Conservation (phyloP, 2,329 filamentous ascomycete species). For the Arachnopeziza araneosa region DNA sequence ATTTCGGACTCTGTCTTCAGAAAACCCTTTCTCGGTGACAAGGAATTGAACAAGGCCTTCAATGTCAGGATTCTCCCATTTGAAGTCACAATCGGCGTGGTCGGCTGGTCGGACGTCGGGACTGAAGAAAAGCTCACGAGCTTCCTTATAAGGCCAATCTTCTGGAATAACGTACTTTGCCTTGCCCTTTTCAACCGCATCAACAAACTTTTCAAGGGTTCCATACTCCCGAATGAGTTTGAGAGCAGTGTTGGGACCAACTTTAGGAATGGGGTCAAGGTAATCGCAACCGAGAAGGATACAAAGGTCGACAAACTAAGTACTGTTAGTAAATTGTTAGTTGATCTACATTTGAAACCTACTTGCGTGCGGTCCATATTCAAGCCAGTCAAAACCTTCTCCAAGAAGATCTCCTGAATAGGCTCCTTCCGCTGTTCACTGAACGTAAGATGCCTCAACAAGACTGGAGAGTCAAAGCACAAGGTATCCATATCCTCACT, state of each 20-base stretch:
- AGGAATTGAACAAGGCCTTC: constrained; percentile 87
- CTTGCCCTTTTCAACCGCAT: constrained; percentile 67
- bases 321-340: neutral
- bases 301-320: constrained; percentile 91
- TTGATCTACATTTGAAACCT: constrained; percentile 19
- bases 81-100: constrained; percentile 87
- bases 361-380: constrained; percentile 85
- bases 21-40: constrained; percentile 93
- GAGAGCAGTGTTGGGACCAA: constrained; percentile 85
- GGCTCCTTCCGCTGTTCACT: constrained; percentile 97
- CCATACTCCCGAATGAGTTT: constrained; percentile 93
- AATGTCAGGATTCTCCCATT: constrained; percentile 91
- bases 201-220: constrained; percentile 79
- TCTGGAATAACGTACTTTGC: constrained; percentile 84
- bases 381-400: constrained; percentile 80
- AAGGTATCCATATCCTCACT: constrained; percentile 99
- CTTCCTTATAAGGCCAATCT: constrained; percentile 95
- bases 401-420: constrained; percentile 88
- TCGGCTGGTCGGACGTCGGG: constrained; percentile 83
- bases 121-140: constrained; percentile 83
- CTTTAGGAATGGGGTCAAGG: constrained; percentile 89
- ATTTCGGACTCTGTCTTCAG: constrained; percentile 81
- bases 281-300: constrained; percentile 98
- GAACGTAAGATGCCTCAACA: constrained; percentile 90
- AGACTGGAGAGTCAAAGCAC: constrained; percentile 87